A percentile compares a stretch with the other conserved stretches of the same genome.
These are phyloP conservation scores for Kwoniella heveanensis DNA, from an alignment of 768 basidiomycete genomes.

Conservation along the genomic window DNA sequence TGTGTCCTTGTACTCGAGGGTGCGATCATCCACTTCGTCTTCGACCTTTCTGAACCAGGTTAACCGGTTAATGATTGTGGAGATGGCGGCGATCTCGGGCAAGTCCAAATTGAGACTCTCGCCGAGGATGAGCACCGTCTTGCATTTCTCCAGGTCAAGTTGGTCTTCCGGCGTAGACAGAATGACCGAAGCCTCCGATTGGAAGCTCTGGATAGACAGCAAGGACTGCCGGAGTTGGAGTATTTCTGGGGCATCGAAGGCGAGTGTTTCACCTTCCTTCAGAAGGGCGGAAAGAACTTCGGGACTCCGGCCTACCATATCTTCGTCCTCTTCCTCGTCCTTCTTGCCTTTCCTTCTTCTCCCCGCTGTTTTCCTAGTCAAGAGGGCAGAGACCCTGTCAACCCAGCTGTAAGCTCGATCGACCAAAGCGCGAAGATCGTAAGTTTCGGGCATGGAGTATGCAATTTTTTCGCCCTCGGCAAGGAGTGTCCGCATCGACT, in stretches of 20 bases:
- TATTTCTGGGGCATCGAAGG: conserved; percentile 83
- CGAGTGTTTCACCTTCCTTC: conserved; percentile 71
- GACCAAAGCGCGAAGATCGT: conserved; percentile 75
- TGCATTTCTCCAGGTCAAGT: conserved; percentile 40
- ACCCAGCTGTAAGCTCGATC: conserved; percentile 81
- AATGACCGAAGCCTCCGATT: conserved; percentile 40
- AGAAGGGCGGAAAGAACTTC: conserved; percentile 72
- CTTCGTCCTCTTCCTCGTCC: conserved; percentile 57
- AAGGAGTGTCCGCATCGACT: conserved; percentile 75
- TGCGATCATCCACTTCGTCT: conserved; percentile 69
- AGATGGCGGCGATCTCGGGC: conserved; percentile 74
- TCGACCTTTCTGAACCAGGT: conserved; percentile 71
- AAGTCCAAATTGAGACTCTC: conserved; percentile 73
- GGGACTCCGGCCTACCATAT: conserved; percentile 67
- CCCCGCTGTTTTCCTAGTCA: conserved; percentile 39
- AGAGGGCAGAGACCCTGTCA: conserved; percentile 60
- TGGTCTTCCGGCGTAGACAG: conserved; percentile 35
- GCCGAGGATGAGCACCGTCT: conserved; percentile 42
- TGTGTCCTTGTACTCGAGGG: conserved; percentile 74
- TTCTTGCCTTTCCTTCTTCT: conserved; percentile 39
- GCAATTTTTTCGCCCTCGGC: conserved; percentile 87
- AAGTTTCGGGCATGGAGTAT: conserved; percentile 70
- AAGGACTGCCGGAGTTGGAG: conserved; percentile 48
- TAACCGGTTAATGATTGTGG: conserved; percentile 78
- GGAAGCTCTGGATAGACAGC: conserved; percentile 43